Percentiles rank a stretch among this genome's conserved stretches.
These are phyloP conservation scores for Ulmus americana DNA, from an alignment of 331 rosid genomes.

Conservation along the genomic window DNA sequence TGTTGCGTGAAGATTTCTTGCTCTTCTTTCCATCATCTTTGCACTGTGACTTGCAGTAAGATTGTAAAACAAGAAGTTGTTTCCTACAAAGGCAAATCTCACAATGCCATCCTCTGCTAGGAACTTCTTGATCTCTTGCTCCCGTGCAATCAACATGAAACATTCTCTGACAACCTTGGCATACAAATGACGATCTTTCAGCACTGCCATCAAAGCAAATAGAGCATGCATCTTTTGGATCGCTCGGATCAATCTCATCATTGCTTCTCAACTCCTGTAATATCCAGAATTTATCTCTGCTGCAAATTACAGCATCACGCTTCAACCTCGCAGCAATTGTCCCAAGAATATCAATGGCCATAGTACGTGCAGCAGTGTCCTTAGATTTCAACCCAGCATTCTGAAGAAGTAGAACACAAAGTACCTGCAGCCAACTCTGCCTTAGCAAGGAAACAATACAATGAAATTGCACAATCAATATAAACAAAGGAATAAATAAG, in stretches of 20 bases:
- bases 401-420: conserved; percentile 77
- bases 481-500: conserved; percentile 1
- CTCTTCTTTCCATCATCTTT: conserved; percentile 49
- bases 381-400: conserved; percentile 90
- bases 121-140: conserved; percentile 61
- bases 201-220: conserved; percentile 62
- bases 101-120: conserved; percentile 73
- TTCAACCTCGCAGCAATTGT: conserved; percentile 97
- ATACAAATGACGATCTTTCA: conserved; percentile 42
- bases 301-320: conserved; percentile 77
- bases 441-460: conserved; percentile 27
- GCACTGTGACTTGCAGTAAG: conserved; percentile 71
- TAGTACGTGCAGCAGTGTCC: conserved; percentile 68
- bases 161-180: conserved; percentile 71
- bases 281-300: conserved; percentile 74
- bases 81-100: conserved; percentile 73
- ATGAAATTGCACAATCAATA: conserved; percentile 17
- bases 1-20: conserved; percentile 32
- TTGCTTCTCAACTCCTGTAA: conserved; percentile 51
- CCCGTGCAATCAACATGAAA: conserved; percentile 86
- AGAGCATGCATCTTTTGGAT: conserved; percentile 61
- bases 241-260: conserved; percentile 34
- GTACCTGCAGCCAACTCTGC: conserved; percentile 60
- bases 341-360: conserved; percentile 98
- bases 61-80: conserved; percentile 72